Evolutionary conservation across 768 basidiomycete species (phyloP), one percentile per base, ranked within the genome.

Genomic region (Phaeotremella skinneri): DNA sequence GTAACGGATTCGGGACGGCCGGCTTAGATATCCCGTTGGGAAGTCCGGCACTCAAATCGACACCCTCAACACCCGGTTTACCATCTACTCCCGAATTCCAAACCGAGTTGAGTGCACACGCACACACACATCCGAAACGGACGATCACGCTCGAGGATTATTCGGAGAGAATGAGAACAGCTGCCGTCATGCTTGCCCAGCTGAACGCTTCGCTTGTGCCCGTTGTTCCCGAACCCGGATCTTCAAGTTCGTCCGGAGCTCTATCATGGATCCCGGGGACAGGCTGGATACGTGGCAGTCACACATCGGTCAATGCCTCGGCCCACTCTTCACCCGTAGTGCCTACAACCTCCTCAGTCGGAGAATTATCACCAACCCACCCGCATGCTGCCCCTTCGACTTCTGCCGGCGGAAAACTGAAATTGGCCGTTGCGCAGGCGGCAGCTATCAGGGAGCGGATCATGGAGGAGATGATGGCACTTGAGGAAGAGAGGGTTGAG

Each of bases 101-200:
- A 3, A 43, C 54, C 14, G 20, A 49, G 37, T 41, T 32, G 20
- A n/a, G n/a, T n/a, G n/a, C n/a, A n/a, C n/a, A n/a, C 26, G 21
- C 49, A 42, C 2, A 58, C 42, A 21, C 50, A 49, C 20, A 60
- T 66, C 31, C 72, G 0, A 73, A 68, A 4, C 77, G 76, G 21
- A 72, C 79, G 7, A 79, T 98, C 14, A 91, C 92, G 0, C 80
- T 99, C 23, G 94, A 99, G 67, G 94, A 99, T 66, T 99, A 99
- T 78, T 94, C 94, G 0, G 91, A 97, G 66, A 85, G 96, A 51
- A 99, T 99, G 96, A 85, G 91, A 6, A 96, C 92, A 9, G 96
- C 96, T 9, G 96, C 96, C 9, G 87, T 98, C 62, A 97, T 99
- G 96, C 85, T 99, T 27, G 87, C 96, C 1, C 96, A 99, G 77